These are phyloP conservation scores for Eustoma russellianum DNA, from an alignment of 257 asterid species.

Conservation along the genomic window DNA sequence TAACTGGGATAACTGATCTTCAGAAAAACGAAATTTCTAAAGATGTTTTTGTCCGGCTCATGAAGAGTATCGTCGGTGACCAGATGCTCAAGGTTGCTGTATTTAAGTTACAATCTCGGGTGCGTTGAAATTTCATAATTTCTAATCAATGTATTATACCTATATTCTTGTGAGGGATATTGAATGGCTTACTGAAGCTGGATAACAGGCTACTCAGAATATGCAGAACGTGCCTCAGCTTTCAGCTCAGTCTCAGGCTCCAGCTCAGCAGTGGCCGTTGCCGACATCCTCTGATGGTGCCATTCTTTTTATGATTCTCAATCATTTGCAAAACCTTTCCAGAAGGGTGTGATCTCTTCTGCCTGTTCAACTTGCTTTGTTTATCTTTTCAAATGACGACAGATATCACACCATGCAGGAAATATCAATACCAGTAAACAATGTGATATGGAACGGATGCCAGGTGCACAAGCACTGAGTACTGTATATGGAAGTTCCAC, in stretches of 20 bases:
- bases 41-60: slow-evolving; percentile 67
- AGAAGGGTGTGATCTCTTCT: slow-evolving; percentile 10
- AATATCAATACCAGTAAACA: slow-evolving; percentile 33
- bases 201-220: slow-evolving; percentile 46
- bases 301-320: slow-evolving; percentile 13
- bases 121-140: slow-evolving; percentile 1
- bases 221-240: slow-evolving; percentile 40
- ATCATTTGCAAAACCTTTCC: slow-evolving; percentile 8
- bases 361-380: slow-evolving; percentile 17
- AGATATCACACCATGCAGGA: slow-evolving; percentile 31
- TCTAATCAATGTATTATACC: not conserved
- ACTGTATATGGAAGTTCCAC: slow-evolving; percentile 47
- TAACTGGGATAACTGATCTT: slow-evolving; percentile 12
- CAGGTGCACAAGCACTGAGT: slow-evolving; percentile 53
- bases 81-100: slow-evolving; percentile 92
- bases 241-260: slow-evolving; percentile 41
- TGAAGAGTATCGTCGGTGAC: slow-evolving; percentile 89
- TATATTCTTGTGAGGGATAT: not conserved
- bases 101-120: slow-evolving; percentile 75
- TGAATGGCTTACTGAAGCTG: not conserved
- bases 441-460: slow-evolving; percentile 44
- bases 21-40: slow-evolving; percentile 86
- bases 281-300: slow-evolving; percentile 46
- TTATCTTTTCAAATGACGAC: slow-evolving; percentile 23
- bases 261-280: slow-evolving; percentile 37